These are phyloP conservation scores for Drechslera avenae DNA, from an alignment of 2,329 filamentous ascomycete species.

Conservation along the genomic window DNA sequence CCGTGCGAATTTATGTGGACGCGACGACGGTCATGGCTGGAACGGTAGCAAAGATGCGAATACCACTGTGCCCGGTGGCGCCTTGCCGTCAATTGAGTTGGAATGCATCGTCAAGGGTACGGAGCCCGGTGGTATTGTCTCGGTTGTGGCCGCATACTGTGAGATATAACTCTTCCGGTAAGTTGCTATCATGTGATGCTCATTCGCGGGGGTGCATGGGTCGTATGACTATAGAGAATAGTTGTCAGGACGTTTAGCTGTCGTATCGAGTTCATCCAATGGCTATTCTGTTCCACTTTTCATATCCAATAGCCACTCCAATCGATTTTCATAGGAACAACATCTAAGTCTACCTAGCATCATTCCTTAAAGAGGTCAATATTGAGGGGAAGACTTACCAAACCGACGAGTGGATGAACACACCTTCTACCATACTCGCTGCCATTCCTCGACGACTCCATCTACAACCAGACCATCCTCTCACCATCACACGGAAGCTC, in stretches of 20 bases:
- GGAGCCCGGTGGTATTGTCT: conserved; percentile 13
- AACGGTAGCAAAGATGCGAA: conserved; percentile 27
- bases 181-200: conserved; percentile 40
- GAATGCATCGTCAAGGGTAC: conserved; percentile 9
- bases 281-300: background rate
- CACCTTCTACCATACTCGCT: conserved; percentile 73
- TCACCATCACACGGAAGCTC: conserved; percentile 87
- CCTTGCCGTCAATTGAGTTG: conserved; percentile 28
- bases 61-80: conserved; percentile 27
- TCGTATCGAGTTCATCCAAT: background rate
- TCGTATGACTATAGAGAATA: too few relatives aligned
- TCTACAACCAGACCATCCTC: conserved; percentile 85
- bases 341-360: conserved; percentile 25
- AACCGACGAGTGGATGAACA: conserved; percentile 85
- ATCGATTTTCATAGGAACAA: background rate
- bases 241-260: too few relatives aligned
- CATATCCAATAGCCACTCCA: background rate
- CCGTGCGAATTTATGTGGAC: conserved; percentile 23
- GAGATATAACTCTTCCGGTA: conserved; percentile 43
- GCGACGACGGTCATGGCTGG: conserved; percentile 16
- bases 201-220: background rate
- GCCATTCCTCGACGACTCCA: conserved; percentile 82
- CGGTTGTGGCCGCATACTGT: conserved; percentile 23
- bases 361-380: conserved; percentile 49
- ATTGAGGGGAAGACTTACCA: conserved; percentile 69